Evolutionary conservation across 2,329 filamentous ascomycete genomes (phyloP).

Genomic region (Madurella mycetomatis): DNA sequence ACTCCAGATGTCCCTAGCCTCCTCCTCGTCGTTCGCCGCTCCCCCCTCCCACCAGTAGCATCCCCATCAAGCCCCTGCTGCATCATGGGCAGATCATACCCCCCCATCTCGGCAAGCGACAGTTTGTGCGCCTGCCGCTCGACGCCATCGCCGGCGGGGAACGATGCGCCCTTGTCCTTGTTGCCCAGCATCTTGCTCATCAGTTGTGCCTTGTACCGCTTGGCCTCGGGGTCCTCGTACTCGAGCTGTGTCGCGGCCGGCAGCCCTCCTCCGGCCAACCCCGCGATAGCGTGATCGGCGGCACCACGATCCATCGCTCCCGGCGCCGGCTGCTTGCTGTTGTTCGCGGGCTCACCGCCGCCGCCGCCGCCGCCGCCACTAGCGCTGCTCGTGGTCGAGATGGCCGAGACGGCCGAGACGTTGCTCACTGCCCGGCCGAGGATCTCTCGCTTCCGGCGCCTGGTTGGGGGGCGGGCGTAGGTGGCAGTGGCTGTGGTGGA

Average conservation of each 20-base stretch:
- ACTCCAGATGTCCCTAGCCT: not conserved
- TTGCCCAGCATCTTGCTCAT: constrained; percentile 41
- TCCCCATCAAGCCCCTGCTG: not conserved
- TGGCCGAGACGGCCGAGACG: constrained; percentile 48
- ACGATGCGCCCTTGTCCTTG: not conserved
- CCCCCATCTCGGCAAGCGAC: constrained; percentile 16
- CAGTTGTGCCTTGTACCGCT: constrained; percentile 39
- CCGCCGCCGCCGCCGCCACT: constrained; percentile 9
- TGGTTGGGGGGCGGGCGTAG: constrained; percentile 9
- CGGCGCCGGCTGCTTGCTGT: not conserved
- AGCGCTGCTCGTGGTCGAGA: constrained; percentile 43
- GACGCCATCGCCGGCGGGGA: not conserved
- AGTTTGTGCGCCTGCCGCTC: constrained; percentile 8
- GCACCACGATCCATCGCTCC: constrained; percentile 19
- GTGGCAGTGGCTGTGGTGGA: constrained; percentile 4
- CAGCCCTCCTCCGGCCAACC: constrained; percentile 11
- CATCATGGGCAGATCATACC: constrained; percentile 3
- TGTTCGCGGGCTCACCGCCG: not conserved
- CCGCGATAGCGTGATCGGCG: constrained; percentile 18
- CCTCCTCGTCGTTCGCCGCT: constrained; percentile 12
- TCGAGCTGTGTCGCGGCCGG: constrained; percentile 50
- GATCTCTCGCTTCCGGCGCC: constrained; percentile 44
- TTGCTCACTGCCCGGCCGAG: constrained; percentile 57
- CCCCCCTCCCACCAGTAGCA: not conserved
- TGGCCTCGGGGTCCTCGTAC: constrained; percentile 49